These are phyloP conservation scores for Orbilia ellipsospora DNA, from an alignment of 2,329 filamentous ascomycete genomes.

Conservation along the genomic window DNA sequence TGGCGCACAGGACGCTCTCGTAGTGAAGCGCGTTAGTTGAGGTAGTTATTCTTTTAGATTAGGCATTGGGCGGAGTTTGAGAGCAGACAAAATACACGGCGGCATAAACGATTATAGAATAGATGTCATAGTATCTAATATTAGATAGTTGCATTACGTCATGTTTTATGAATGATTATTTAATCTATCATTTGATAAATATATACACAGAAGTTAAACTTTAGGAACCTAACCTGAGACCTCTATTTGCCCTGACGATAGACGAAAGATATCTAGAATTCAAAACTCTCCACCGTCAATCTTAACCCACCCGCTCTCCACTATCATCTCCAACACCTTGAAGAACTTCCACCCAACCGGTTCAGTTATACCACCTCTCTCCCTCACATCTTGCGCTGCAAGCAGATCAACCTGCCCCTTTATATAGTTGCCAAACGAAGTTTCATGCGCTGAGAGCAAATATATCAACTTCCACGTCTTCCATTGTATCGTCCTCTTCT, in stretches of 20 bases:
- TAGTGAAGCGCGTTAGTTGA: constrained; percentile 39
- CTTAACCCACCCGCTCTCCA: constrained; percentile 13
- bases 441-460: background rate
- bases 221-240: too few relatives aligned
- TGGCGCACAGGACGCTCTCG: constrained; percentile 8
- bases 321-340: constrained; percentile 17
- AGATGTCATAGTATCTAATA: too few relatives aligned
- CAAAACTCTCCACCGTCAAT: constrained; percentile 12
- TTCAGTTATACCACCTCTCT: background rate
- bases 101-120: too few relatives aligned
- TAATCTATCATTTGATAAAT: too few relatives aligned
- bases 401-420: background rate
- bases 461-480: constrained; percentile 19
- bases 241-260: too few relatives aligned
- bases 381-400: background rate
- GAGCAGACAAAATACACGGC: background rate
- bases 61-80: constrained; percentile 1
- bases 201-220: too few relatives aligned
- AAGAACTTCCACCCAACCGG: constrained; percentile 6
- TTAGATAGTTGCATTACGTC: too few relatives aligned
- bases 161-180: too few relatives aligned
- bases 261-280: too few relatives aligned
- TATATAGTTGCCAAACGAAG: constrained; percentile 5
- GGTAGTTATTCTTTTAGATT: background rate
- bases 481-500: constrained; percentile 4